Evolutionary conservation across 2,329 filamentous ascomycete genomes (phyloP), one percentile per base, ranked within the genome.

Genomic region (Trichophaea hybrida): DNA sequence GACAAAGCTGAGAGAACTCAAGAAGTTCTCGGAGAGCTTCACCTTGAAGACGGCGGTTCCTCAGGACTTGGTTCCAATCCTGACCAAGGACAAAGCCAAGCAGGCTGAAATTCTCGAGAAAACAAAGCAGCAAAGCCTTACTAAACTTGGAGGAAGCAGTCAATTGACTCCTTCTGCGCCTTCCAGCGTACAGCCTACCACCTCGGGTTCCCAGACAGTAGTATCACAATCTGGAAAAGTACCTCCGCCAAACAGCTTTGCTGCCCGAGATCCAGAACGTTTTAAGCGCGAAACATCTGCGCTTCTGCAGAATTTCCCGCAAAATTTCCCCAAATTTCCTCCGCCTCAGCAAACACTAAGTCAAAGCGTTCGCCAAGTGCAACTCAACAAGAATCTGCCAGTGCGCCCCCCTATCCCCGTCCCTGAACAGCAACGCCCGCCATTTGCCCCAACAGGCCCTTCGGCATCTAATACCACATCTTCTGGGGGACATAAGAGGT

Each of bases 31-130:
- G 0, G 81, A 84, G 67, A 93, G 81, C 70, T 98, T 98, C 77
- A 97, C 97, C 74, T 80, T 98, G 15, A 85, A 86, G 54, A 96
- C 91, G 2, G 89, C 90, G 5, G 89, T 98, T 8, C 93, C 93
- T 1, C 83, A 81, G 55, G 93, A 98, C 72, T 75, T 98, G 38
- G 89, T 98, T 33, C 85, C 88, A 1, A 98, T 98, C 66, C 85
- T 98, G 62, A 91, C 93, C 60, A 98, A 97, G 71, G 93, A 98
- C 70, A 89, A 89, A n/a, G 79, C 77, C 50, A 98, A 96, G 75
- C 93, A 97, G 73, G 83, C 89, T 69, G 83, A 90, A 70, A 97
- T 98, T 64, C 85, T 95, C 69, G 85, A 89, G 68, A 94, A 90
- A 72, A 88, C 73, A 6, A 75, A 74, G 66, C 73, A 15, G 12